phyloP scores from a whole-genome alignment of 805 yeast genomes.

The Schizosaccharomyces octosporus region DNA sequence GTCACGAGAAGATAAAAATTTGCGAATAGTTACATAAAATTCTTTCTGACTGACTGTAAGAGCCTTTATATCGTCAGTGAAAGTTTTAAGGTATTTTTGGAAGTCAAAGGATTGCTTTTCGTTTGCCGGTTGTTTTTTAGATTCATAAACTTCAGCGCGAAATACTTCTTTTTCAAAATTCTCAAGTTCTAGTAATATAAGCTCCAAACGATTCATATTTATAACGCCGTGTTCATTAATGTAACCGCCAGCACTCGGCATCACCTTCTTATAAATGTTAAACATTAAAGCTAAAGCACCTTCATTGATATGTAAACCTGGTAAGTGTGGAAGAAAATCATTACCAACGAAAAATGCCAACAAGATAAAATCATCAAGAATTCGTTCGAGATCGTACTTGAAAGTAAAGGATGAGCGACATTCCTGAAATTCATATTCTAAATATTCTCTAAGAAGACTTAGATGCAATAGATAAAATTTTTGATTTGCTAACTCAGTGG shows the following conservation, averaged over 20 bases:
- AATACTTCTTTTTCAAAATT: constrained; percentile 67
- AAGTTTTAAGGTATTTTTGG: background rate
- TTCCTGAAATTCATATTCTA: constrained; percentile 61
- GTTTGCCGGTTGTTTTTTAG: background rate
- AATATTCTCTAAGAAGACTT: constrained; percentile 69
- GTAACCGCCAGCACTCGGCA: constrained; percentile 56
- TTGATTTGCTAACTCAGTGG: constrained; percentile 42
- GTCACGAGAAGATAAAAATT: background rate
- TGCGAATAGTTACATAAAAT: background rate
- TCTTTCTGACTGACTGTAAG: background rate
- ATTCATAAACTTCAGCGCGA: constrained; percentile 32
- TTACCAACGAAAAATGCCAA: constrained; percentile 90
- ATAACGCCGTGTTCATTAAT: constrained; percentile 63
- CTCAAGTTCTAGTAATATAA: constrained; percentile 54
- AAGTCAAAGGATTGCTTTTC: background rate
- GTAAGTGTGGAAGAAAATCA: constrained; percentile 90
- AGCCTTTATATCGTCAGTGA: background rate
- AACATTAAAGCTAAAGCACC: constrained; percentile 90
- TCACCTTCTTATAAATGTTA: constrained; percentile 63
- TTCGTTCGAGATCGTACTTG: constrained; percentile 58
- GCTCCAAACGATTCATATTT: constrained; percentile 41
- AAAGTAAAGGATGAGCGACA: constrained; percentile 39
- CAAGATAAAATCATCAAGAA: constrained; percentile 76
- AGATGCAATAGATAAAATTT: constrained; percentile 63
- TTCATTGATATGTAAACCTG: constrained; percentile 75